Evolutionary conservation across 2,329 filamentous ascomycete species (phyloP), one percentile per base, ranked within the genome.

Genomic region (Fusarium sp.): DNA sequence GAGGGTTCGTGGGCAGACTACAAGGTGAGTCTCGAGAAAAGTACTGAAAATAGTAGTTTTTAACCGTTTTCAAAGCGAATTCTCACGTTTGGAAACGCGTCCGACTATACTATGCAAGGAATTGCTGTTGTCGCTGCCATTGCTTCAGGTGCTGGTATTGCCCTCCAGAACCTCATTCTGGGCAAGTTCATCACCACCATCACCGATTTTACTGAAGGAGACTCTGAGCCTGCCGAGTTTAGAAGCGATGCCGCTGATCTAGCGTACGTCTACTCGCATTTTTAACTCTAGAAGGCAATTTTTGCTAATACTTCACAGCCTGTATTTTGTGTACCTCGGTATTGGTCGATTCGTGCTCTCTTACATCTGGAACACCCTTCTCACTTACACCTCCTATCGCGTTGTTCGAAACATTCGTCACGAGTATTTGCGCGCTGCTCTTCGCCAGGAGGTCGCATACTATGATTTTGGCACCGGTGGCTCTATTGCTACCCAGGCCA

Each of bases 241-340:
- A 80, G 80, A 4, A 68, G 67, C 18, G 81, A 83, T 14, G 77
- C 77, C 33, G 76, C 76, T n/a, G 76, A 77, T 22, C 72, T 82
- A 33, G 81, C 82, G 82, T 83, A 63, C 65, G 81, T 89, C 61
- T 75, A 77, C 11, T 58, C 10, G 18, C 13, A 3, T 50, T 50
- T 45, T 24, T 1, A 16, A 18, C 43, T 48, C 3, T 1, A 16
- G 43, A 31, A 4, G 11, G 13, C 16, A 82, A 83, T 5, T 88
- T 50, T 74, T 69, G 14, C 69, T 77, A 24, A 75, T 31, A 8
- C 11, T 27, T 4, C 16, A 22, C 27, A 87, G 86, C 0, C 80
- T 91, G 7, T 91, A 88, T 77, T 90, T 91, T 73, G 83, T 91
- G 29, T 91, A 90, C 70, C 82, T 91, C 14, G 90, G 90, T 74